phyloP scores from a whole-genome alignment of 2,329 filamentous ascomycete species.

The Phyllosticta citribraziliensis region DNA sequence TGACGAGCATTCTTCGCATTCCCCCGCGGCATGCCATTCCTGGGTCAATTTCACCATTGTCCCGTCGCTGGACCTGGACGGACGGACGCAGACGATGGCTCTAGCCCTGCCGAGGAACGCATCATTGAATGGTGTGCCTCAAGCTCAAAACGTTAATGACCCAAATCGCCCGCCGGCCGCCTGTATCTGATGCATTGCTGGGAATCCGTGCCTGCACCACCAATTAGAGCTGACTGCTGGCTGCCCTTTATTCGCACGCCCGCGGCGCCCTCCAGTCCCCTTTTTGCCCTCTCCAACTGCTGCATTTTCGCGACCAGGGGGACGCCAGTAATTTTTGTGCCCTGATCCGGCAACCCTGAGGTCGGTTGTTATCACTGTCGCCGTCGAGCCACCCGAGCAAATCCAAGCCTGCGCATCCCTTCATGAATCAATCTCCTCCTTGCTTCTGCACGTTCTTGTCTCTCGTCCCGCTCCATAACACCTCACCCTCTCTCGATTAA shows the following conservation, averaged over 20 bases:
- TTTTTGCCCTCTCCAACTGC: background rate
- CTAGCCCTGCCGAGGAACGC: background rate
- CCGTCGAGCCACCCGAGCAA: background rate
- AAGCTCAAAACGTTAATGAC: background rate
- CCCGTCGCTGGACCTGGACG: background rate
- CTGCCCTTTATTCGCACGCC: background rate
- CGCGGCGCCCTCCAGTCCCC: background rate
- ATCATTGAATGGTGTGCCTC: background rate
- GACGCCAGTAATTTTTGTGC: background rate
- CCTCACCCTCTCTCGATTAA: background rate
- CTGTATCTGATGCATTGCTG: background rate
- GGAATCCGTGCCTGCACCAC: background rate
- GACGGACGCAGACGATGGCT: background rate
- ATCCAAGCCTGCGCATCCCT: conserved; percentile 2
- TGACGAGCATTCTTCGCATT: background rate
- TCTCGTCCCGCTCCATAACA: background rate
- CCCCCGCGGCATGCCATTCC: background rate
- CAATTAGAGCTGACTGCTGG: background rate
- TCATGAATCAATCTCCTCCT: background rate
- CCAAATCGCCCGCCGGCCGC: background rate
- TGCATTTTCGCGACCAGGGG: background rate
- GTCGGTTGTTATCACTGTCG: background rate
- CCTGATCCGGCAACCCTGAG: background rate
- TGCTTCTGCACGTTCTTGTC: conserved; percentile 5
- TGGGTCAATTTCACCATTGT: background rate